Evolutionary conservation across 2,329 filamentous ascomycete species (phyloP).

Genomic region (Trichoderma sp.): DNA sequence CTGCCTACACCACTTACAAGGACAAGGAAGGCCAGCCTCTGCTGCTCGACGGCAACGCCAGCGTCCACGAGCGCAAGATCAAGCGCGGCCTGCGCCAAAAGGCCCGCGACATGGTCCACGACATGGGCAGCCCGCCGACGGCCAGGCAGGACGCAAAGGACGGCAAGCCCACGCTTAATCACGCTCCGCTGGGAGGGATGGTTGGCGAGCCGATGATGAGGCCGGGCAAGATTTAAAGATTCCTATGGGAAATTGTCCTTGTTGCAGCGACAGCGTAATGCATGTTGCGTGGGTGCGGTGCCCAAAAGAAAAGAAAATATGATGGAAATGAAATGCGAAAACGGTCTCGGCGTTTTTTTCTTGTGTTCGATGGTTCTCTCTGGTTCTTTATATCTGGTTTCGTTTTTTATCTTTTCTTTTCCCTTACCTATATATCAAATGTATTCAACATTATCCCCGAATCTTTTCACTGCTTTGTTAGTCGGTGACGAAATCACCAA

Average conservation of each 20-base stretch:
- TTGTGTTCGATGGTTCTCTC: neutral
- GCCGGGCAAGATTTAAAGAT: constrained; percentile 22
- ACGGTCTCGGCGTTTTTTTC: constrained; percentile 1
- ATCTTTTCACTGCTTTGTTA: neutral
- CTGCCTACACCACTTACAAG: constrained; percentile 31
- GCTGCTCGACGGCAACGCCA: neutral
- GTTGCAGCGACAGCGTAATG: no score
- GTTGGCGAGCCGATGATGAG: constrained; percentile 27
- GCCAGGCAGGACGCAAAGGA: constrained; percentile 33
- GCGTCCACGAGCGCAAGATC: constrained; percentile 10
- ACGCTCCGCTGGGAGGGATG: constrained; percentile 29
- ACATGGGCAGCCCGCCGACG: constrained; percentile 35
- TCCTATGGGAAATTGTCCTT: no score
- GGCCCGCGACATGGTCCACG: constrained; percentile 34
- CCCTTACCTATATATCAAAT: neutral
- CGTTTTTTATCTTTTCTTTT: neutral
- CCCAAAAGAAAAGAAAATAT: neutral
- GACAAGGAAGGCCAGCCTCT: constrained; percentile 20
- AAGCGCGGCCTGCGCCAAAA: constrained; percentile 32
- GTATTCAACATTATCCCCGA: neutral
- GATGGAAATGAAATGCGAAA: constrained; percentile 10
- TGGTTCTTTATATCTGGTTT: neutral
- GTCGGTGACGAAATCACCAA: neutral
- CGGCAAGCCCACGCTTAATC: constrained; percentile 30
- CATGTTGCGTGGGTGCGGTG: no score